A percentile compares a stretch with the other conserved stretches of the same genome.
Evolutionary conservation across 1,284 basidiomycete genomes (phyloP).

Genomic region (Ganoderma lucidum): DNA sequence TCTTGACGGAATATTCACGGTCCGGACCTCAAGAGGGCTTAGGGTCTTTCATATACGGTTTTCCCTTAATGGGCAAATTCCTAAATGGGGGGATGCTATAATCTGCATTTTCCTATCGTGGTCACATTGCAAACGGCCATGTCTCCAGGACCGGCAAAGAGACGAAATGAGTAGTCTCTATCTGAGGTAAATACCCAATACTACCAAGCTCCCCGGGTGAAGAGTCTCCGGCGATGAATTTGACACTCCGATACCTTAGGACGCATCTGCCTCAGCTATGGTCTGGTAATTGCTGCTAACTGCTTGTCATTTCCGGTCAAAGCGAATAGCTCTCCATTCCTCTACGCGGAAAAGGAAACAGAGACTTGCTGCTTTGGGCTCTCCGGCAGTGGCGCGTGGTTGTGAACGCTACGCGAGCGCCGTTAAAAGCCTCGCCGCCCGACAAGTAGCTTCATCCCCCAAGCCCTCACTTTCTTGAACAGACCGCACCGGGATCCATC

Average conservation of each 20-base stretch:
- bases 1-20: no score
- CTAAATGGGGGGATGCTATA: no score
- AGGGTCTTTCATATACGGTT: no score
- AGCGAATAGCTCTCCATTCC: not conserved
- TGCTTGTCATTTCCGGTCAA: not conserved
- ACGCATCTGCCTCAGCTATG: not conserved
- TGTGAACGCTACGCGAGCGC: not conserved
- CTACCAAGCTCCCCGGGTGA: not conserved
- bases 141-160: no score
- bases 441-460: not conserved
- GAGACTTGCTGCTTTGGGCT: not conserved
- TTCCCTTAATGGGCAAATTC: no score
- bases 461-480: not conserved
- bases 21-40: no score
- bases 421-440: not conserved
- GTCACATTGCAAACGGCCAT: no score
- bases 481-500: not conserved
- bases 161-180: no score
- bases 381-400: not conserved
- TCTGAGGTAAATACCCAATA: no score
- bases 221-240: not conserved
- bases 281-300: not conserved
- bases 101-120: no score
- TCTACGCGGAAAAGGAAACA: not conserved
- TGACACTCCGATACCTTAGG: not conserved